Evolutionary conservation across 768 basidiomycete genomes (phyloP).

Genomic region (Naganishia vishniacii): DNA sequence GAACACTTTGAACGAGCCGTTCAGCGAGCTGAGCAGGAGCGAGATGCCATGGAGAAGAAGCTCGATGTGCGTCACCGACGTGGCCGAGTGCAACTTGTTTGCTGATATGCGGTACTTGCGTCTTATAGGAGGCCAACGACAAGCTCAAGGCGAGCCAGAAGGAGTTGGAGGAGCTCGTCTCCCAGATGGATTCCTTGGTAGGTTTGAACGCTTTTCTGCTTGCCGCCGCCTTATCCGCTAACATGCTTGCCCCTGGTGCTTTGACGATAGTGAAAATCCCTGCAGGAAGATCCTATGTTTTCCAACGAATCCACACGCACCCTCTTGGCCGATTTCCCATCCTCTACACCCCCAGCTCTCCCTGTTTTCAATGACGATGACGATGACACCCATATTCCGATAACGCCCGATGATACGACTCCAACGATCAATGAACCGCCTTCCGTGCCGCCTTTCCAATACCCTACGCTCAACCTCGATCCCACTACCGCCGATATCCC

Average conservation of each 20-base stretch:
- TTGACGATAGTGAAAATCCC: background rate
- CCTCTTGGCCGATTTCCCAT: background rate
- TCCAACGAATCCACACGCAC: slow-evolving; percentile 3
- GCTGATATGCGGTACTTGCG: too few relatives aligned
- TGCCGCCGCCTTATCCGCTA: too few relatives aligned
- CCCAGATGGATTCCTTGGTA: slow-evolving; percentile 63
- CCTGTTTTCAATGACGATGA: background rate
- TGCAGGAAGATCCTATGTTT: slow-evolving; percentile 1
- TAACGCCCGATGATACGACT: background rate
- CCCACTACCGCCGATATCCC: background rate
- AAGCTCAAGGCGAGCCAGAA: slow-evolving; percentile 69
- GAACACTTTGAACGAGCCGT: slow-evolving; percentile 96
- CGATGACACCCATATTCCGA: background rate
- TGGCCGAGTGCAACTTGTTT: too few relatives aligned
- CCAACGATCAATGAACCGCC: background rate
- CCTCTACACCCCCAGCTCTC: background rate
- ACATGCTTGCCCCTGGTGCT: too few relatives aligned
- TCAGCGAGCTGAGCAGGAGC: slow-evolving; percentile 76
- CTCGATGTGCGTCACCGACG: slow-evolving; percentile 75
- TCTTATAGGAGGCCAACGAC: slow-evolving; percentile 31
- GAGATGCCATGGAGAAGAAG: slow-evolving; percentile 90
- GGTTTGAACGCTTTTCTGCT: background rate
- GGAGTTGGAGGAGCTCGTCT: slow-evolving; percentile 77
- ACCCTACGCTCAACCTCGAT: slow-evolving; percentile 15
- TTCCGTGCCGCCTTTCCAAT: slow-evolving; percentile 4